Conservation (phyloP, 805 yeast genomes). For the Lipomyces oligophaga region DNA sequence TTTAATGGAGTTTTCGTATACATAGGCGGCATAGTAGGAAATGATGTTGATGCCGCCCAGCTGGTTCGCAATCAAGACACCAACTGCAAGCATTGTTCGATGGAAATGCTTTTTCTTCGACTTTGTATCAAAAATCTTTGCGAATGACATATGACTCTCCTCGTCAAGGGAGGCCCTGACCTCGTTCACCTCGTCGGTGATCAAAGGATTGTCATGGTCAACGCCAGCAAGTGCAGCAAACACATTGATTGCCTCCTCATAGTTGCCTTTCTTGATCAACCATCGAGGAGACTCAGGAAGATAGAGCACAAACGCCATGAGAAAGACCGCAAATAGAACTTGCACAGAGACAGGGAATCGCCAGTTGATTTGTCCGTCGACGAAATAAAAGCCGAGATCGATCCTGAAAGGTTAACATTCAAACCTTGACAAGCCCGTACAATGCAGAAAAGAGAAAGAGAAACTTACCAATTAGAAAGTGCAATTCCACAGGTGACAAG, state of each 20-base stretch:
- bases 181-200: constrained; percentile 36
- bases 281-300: constrained; percentile 89
- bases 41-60: constrained; percentile 56
- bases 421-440: too few relatives aligned
- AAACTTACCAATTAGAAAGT: constrained; percentile 58
- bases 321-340: constrained; percentile 54
- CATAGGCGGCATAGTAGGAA: constrained; percentile 56
- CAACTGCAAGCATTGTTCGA: constrained; percentile 44
- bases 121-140: constrained; percentile 28
- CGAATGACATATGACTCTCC: constrained; percentile 23
- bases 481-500: constrained; percentile 70
- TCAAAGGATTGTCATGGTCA: constrained; percentile 39
- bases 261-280: constrained; percentile 64
- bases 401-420: constrained; percentile 34
- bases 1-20: constrained; percentile 48
- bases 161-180: constrained; percentile 22
- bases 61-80: constrained; percentile 48
- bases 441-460: neutral
- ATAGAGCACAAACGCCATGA: constrained; percentile 49
- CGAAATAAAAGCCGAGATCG: constrained; percentile 67
- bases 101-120: constrained; percentile 43
- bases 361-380: constrained; percentile 49
- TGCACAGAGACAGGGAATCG: constrained; percentile 78
- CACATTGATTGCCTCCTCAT: constrained; percentile 50
- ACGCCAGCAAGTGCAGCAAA: constrained; percentile 13